These are phyloP conservation scores for Pichia membranifaciens DNA, from an alignment of 805 yeast genomes.

Conservation along the genomic window DNA sequence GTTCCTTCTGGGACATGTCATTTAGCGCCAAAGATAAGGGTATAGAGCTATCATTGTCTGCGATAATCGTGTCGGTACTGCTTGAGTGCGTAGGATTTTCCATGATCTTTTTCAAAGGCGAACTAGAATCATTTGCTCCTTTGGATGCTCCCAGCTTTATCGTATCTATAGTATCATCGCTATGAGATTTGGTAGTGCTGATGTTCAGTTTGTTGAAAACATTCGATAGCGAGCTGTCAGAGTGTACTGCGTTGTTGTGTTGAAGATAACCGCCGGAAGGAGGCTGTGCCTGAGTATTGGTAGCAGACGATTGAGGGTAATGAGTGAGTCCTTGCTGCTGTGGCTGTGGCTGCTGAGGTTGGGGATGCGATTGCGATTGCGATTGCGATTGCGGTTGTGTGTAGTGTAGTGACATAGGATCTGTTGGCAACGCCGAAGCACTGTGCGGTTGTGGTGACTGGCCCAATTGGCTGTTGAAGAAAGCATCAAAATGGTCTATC, in stretches of 20 bases:
- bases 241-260: not conserved
- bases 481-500: conserved; percentile 12
- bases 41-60: conserved; percentile 36
- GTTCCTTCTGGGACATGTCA: conserved; percentile 72
- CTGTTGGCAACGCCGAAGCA: no score
- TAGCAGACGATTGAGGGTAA: no score
- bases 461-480: conserved; percentile 3
- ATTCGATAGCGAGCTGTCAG: not conserved
- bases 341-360: not conserved
- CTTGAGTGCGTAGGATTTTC: conserved; percentile 16
- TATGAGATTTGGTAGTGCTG: conserved; percentile 4
- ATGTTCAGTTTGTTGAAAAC: conserved; percentile 3
- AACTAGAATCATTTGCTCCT: not conserved
- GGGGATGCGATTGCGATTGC: not conserved
- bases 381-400: not conserved
- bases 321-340: not conserved
- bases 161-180: conserved; percentile 12
- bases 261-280: not conserved
- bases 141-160: conserved; percentile 1
- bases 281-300: not conserved
- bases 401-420: not conserved
- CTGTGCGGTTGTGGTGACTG: not conserved
- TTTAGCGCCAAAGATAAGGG: conserved; percentile 61
- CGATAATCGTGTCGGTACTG: conserved; percentile 25
- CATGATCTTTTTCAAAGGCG: not conserved